A percentile compares a stretch with the other conserved stretches of the same genome.
phyloP scores from a whole-genome alignment of 176 grass and related monocot species.

The Ananas comosus region DNA sequence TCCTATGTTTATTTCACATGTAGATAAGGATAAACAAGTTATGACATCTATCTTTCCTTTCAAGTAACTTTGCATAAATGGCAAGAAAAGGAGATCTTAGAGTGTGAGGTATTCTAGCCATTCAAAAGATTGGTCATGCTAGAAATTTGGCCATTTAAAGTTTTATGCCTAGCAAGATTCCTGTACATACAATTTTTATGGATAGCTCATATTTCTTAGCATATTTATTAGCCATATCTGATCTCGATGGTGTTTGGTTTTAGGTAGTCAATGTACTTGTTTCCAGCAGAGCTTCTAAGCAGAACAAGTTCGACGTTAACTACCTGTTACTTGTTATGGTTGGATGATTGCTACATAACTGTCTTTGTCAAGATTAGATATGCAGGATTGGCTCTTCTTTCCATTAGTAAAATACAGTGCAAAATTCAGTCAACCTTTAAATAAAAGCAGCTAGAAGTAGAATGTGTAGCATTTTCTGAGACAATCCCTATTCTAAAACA shows the following conservation, averaged over 20 bases:
- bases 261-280: background rate
- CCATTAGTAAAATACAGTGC: background rate
- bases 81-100: background rate
- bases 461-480: background rate
- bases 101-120: background rate
- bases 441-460: background rate
- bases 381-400: background rate
- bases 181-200: background rate
- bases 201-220: background rate
- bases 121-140: background rate
- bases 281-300: background rate
- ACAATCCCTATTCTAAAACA: background rate
- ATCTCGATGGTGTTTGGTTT: background rate
- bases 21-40: background rate
- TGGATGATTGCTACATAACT: too few species aligned
- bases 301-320: background rate
- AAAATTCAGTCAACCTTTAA: background rate
- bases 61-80: background rate
- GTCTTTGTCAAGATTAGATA: background rate
- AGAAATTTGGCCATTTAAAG: background rate
- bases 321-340: background rate
- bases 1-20: background rate
- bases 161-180: background rate
- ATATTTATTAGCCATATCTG: background rate
- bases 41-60: background rate